Conservation (phyloP, 2,329 filamentous ascomycete genomes). For the Cordyceps militaris region DNA sequence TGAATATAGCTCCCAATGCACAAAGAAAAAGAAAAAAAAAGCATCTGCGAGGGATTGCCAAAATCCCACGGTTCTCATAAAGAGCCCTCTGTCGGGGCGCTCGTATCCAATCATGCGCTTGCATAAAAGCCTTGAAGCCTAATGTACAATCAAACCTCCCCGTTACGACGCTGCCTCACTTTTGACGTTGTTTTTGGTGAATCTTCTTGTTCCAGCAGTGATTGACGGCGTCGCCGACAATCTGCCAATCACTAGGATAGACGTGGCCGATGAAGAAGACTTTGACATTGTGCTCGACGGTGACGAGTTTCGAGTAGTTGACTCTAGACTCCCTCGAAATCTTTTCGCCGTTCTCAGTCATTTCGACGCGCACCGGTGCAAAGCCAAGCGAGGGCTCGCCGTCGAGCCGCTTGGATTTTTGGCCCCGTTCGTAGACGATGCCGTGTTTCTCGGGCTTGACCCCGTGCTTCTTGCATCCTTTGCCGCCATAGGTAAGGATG, state of each 20-base stretch:
- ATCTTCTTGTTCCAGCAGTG: constrained; percentile 42
- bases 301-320: constrained; percentile 51
- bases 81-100: background rate
- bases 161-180: background rate
- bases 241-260: constrained; percentile 30
- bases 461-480: constrained; percentile 46
- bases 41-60: background rate
- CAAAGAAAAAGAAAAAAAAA: background rate
- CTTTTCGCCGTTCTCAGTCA: constrained; percentile 37
- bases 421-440: constrained; percentile 37
- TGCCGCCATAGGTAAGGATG: constrained; percentile 47
- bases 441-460: constrained; percentile 47
- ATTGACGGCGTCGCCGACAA: constrained; percentile 40
- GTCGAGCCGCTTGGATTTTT: constrained; percentile 26
- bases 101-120: background rate
- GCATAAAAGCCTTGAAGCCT: background rate
- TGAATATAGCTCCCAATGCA: background rate
- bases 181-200: constrained; percentile 25
- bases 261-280: constrained; percentile 52
- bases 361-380: constrained; percentile 35
- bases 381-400: constrained; percentile 44
- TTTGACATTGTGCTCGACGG: constrained; percentile 50
- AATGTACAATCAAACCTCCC: background rate
- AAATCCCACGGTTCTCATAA: background rate
- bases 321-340: constrained; percentile 45